A percentile compares a stretch with the other conserved stretches of the same genome.
Evolutionary conservation across 2,329 filamentous ascomycete genomes (phyloP).

Genomic region (Waltergamsia citrina): DNA sequence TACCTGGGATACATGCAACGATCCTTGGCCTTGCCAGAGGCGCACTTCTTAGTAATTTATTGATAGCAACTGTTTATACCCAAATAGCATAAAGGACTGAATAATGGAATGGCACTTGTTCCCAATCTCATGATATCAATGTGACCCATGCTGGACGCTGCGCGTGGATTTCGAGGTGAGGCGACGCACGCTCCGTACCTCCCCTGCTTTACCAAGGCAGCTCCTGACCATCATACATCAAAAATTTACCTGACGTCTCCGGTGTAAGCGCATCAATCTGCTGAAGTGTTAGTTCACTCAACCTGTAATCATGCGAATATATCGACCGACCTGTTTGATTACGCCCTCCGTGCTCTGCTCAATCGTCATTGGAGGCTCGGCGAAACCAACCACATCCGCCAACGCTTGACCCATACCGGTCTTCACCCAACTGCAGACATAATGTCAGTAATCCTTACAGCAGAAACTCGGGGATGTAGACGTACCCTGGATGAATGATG

Average conservation of each 20-base stretch:
- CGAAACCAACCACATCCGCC: conserved; percentile 5
- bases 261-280: conserved; percentile 7
- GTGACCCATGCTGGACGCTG: no score
- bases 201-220: conserved; percentile 9
- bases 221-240: conserved; percentile 5
- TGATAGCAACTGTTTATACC: no score
- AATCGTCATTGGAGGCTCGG: conserved; percentile 6
- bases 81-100: no score
- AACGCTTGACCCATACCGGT: conserved; percentile 7
- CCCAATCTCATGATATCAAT: no score
- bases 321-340: conserved; percentile 6
- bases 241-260: conserved; percentile 9
- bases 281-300: neutral
- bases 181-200: no score
- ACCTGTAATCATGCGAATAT: no score
- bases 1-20: no score
- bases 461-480: neutral
- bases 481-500: conserved; percentile 18
- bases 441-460: conserved; percentile 1
- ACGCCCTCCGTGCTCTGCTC: conserved; percentile 5
- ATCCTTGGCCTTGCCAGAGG: no score
- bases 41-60: no score
- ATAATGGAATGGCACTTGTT: no score
- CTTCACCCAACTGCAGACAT: conserved; percentile 8
- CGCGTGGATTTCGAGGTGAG: no score